Evolutionary conservation across 192 early-diverging fungal genomes (phyloP).

Genomic region (Umbelopsis sp.): DNA sequence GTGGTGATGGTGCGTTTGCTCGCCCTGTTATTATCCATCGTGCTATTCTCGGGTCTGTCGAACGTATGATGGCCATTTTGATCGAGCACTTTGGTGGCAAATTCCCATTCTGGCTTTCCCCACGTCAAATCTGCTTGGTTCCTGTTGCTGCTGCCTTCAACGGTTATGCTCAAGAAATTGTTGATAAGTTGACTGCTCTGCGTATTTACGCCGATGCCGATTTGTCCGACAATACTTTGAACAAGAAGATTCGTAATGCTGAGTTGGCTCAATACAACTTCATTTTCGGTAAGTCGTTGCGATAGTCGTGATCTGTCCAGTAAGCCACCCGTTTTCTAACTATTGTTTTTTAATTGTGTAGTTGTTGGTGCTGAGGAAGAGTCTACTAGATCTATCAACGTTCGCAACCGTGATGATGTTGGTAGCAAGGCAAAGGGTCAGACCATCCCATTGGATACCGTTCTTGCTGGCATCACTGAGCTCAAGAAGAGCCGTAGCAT

Average conservation of each 20-base stretch:
- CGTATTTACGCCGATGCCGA: conserved; percentile 89
- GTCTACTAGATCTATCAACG: conserved; percentile 79
- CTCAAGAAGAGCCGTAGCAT: conserved; percentile 66
- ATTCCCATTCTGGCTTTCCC: conserved; percentile 98
- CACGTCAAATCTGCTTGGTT: conserved; percentile 89
- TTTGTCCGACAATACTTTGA: conserved; percentile 81
- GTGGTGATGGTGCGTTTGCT: conserved; percentile 48
- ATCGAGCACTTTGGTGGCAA: conserved; percentile 96
- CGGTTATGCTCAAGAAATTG: conserved; percentile 82
- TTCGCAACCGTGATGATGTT: conserved; percentile 84
- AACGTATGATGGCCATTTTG: conserved; percentile 94
- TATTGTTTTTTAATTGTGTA: conserved; percentile 20
- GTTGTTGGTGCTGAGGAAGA: conserved; percentile 91
- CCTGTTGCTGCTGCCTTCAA: conserved; percentile 81
- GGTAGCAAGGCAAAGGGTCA: conserved; percentile 82
- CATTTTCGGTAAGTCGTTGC: conserved; percentile 74
- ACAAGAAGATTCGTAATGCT: conserved; percentile 98
- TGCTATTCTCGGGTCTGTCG: conserved; percentile 94
- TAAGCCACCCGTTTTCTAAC: conserved; percentile 10
- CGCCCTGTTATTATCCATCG: conserved; percentile 99
- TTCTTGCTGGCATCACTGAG: conserved; percentile 66
- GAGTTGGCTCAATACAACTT: conserved; percentile 96
- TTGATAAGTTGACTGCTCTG: conserved; percentile 64
- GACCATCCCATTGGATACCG: conserved; percentile 71
- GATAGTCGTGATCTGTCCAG: too few relatives aligned